Evolutionary conservation across 2,329 filamentous ascomycete species (phyloP), one percentile per base, ranked within the genome.

Genomic region (Cercospora zeae-maydis): DNA sequence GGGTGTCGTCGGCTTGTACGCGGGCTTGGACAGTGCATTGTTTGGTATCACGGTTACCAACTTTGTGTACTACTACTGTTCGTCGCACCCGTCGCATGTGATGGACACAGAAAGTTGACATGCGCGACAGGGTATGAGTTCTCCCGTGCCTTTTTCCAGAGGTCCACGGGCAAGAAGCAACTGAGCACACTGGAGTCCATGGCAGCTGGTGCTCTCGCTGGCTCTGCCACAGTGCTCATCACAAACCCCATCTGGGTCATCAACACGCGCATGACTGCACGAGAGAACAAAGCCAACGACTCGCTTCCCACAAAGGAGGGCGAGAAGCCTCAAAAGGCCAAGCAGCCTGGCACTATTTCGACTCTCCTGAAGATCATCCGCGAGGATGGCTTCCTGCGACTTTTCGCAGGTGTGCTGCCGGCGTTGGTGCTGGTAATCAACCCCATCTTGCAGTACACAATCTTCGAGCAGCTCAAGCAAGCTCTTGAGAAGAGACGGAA

Each of bases 191-290:
- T 93, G 70, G 93, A 99, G 81, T 90, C 89, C 69, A 99, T 99
- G 89, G 88, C 96, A 63, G 93, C 95, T 2, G 95, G 95, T 69
- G 95, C 95, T 62, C 84, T 99, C 71, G 95, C 95, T 42, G 95
- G 95, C 11, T 93, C 89, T 69, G 93, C 93, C 11, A 99, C 95
- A 16, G 95, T 99, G 69, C 83, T 99, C 73, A 84, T 97, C 73
- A 99, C 95, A 65, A 99, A 99, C 82, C 95, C 95, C 52, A 99
- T 99, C 79, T 99, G 95, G 95, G 95, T 99, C 57, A 83, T 99
- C 77, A 99, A 99, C 83, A 99, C 95, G 59, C 90, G 95, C 74
- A 96, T 99, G 89, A 99, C 95, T 21, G 93, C 95, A 55, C 87
- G 92, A 72, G 89, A 90, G 79, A 85, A 86, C n/a, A 80, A 82